phyloP scores from a whole-genome alignment of 257 asterid genomes.

The Nicotiana sylvestris region DNA sequence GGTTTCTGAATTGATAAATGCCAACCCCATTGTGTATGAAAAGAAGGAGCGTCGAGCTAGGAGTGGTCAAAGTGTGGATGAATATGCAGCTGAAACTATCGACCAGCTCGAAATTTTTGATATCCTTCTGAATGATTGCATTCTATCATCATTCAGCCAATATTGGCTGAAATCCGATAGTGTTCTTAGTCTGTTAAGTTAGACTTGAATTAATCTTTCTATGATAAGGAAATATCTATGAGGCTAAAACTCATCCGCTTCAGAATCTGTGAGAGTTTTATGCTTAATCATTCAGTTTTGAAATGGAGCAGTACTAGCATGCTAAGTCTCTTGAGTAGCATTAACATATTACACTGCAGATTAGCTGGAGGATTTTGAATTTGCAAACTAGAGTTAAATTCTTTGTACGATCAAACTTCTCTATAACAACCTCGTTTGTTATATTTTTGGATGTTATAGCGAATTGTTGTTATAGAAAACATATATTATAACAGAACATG shows the following conservation, averaged over 20 bases:
- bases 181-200: neutral
- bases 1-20: conserved; percentile 73
- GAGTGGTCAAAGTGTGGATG: conserved; percentile 44
- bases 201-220: neutral
- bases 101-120: conserved; percentile 83
- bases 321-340: neutral
- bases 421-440: too few relatives aligned
- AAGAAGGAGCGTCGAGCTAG: conserved; percentile 78
- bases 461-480: too few relatives aligned
- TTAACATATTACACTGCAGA: neutral
- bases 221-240: neutral
- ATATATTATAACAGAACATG: too few relatives aligned
- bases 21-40: conserved; percentile 78
- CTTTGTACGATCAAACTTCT: too few relatives aligned
- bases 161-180: neutral
- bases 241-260: neutral
- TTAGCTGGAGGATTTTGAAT: neutral
- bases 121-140: conserved; percentile 49
- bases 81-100: conserved; percentile 55
- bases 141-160: neutral
- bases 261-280: neutral
- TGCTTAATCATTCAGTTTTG: neutral
- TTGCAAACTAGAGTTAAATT: neutral
- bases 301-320: neutral
- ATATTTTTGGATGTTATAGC: too few relatives aligned